Base-by-base conservation (phyloP, 2,329 filamentous ascomycete species). In the Tolypocladium sp. region DNA sequence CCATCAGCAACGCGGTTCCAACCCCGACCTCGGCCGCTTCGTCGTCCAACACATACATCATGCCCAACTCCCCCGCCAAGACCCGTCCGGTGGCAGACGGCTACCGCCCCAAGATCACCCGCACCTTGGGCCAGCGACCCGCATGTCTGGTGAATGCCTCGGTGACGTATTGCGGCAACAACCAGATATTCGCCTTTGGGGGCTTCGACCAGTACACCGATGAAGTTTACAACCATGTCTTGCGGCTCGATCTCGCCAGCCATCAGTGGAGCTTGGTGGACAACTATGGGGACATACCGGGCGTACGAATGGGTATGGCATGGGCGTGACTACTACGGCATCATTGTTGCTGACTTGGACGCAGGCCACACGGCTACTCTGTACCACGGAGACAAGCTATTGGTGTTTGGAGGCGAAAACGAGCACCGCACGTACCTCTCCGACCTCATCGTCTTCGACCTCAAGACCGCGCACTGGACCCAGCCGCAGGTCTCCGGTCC, bases 161-260 rank as follows among this genome's bases (percentile, higher is more conserved):
- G 1, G 93, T 97, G 61, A 99, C 94, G n/a, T 97, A 96, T 73
- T 96, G 94, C 69, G 92, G 92, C 61, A 94, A 96, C 76, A 94
- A 97, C 72, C 87, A 94, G 74, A 97, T 99, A 67, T 97, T 95
- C 74, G 94, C 93, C 13, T 99, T 99, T 78, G 94, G 94, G 51
- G 94, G 94, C 22, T 99, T 99, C 70, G 94, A 99, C 71, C 93
- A 97, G 74, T 97, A 96, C 71, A 99, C 94, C 0, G 94, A 99
- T 72, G 94, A 99, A 78, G 90, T 99, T 22, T 99, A 99, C 76
- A 99, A 99, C 70, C 94, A 99, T 76, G 94, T 99, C 49, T 80
- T 99, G 63, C 88, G 86, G 67, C 78, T 99, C 57, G 92, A 99
- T 72, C 82, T 99, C 63, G 82, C 88, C 62, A 92, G 88, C 63